Percentiles rank a stretch among this genome's conserved stretches.
Conservation (phyloP, 2,329 filamentous ascomycete genomes). For the Colletotrichum sublineola region DNA sequence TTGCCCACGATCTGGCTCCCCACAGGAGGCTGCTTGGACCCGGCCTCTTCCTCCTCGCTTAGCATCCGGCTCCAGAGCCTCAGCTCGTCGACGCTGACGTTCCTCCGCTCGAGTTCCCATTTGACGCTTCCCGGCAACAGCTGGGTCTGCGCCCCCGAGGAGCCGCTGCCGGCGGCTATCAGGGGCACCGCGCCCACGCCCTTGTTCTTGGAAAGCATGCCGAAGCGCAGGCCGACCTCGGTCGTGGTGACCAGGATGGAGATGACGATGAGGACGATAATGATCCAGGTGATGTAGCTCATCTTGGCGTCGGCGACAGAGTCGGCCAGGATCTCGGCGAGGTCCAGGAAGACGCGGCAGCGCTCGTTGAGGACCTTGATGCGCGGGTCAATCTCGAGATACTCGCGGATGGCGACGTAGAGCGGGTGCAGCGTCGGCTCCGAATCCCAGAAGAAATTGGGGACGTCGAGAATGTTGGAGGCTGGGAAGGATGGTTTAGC, state of each 20-base stretch:
- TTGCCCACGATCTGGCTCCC: slow-evolving; percentile 40
- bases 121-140: slow-evolving; percentile 33
- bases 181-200: slow-evolving; percentile 26
- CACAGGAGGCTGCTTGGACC: slow-evolving; percentile 34
- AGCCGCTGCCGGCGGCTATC: slow-evolving; percentile 8
- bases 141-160: neutral
- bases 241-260: slow-evolving; percentile 92
- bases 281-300: slow-evolving; percentile 97
- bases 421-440: slow-evolving; percentile 95
- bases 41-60: slow-evolving; percentile 41
- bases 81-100: slow-evolving; percentile 44
- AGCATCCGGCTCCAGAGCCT: slow-evolving; percentile 45
- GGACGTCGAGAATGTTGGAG: slow-evolving; percentile 94
- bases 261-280: slow-evolving; percentile 92
- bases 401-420: slow-evolving; percentile 94
- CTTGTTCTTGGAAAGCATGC: slow-evolving; percentile 69
- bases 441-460: slow-evolving; percentile 98
- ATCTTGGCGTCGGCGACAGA: slow-evolving; percentile 95
- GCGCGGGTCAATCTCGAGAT: slow-evolving; percentile 95
- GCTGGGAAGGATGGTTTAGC: slow-evolving; percentile 62
- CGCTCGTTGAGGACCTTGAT: slow-evolving; percentile 98
- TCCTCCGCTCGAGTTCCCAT: slow-evolving; percentile 39
- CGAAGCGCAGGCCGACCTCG: slow-evolving; percentile 90
- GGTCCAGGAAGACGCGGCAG: slow-evolving; percentile 94
- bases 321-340: slow-evolving; percentile 94